These are phyloP conservation scores for Mycena filopes DNA, from an alignment of 768 basidiomycete genomes.

Conservation along the genomic window DNA sequence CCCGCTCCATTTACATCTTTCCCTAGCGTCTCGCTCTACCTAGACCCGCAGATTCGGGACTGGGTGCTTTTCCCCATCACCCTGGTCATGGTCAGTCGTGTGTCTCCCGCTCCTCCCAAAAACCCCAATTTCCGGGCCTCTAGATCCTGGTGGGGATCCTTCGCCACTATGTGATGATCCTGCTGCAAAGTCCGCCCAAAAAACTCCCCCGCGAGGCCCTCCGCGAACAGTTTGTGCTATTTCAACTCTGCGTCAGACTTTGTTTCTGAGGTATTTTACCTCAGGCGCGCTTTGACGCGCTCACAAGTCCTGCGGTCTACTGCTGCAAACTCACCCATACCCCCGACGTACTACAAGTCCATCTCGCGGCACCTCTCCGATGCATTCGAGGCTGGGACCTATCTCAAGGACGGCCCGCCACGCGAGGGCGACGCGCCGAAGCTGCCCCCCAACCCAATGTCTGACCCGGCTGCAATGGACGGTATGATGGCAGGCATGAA, in stretches of 20 bases:
- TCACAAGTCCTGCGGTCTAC: conserved; percentile 88
- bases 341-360: conserved; percentile 74
- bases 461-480: conserved; percentile 93
- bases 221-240: conserved; percentile 82
- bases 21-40: conserved; percentile 67
- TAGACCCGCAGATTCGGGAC: conserved; percentile 96
- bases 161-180: conserved; percentile 89
- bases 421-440: conserved; percentile 65
- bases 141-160: conserved; percentile 94
- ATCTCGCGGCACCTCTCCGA: conserved; percentile 80
- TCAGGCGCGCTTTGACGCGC: conserved; percentile 80
- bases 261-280: conserved; percentile 4
- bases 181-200: conserved; percentile 88
- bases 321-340: conserved; percentile 83
- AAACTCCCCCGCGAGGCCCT: conserved; percentile 80
- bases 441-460: conserved; percentile 82
- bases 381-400: conserved; percentile 79
- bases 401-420: conserved; percentile 87
- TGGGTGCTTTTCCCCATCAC: conserved; percentile 97
- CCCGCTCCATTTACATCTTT: neutral
- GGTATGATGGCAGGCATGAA: conserved; percentile 99
- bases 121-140: conserved; percentile 3
- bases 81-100: conserved; percentile 87
- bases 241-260: conserved; percentile 6
- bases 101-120: neutral